These are phyloP conservation scores for Rhododendron williamsianum DNA, from an alignment of 148 eudicot genomes.

Conservation along the genomic window DNA sequence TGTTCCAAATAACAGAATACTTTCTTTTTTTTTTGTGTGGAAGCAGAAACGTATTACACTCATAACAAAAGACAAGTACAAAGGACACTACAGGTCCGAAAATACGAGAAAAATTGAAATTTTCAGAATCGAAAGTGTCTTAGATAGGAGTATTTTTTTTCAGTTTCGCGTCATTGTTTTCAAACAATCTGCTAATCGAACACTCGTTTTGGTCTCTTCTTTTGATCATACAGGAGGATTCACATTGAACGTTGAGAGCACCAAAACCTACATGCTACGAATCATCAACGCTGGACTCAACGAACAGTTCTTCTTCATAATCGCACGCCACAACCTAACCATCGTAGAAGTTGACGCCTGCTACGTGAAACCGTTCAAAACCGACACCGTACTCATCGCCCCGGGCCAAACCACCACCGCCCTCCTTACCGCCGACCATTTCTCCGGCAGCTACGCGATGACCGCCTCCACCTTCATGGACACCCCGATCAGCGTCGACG, in stretches of 20 bases:
- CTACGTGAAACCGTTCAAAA: conserved; percentile 23
- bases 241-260: conserved; percentile 5
- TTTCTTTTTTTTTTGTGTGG: no score
- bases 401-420: conserved; percentile 28
- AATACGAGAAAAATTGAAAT: no score
- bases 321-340: conserved; percentile 23
- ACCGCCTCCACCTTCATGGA: conserved; percentile 27
- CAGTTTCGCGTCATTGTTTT: no score
- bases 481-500: conserved; percentile 17
- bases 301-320: conserved; percentile 29
- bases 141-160: no score
- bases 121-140: no score
- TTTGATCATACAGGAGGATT: conserved; percentile 1
- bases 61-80: no score
- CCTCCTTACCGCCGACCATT: not conserved
- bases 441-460: conserved; percentile 10
- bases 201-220: not conserved
- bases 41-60: no score
- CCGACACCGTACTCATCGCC: conserved; percentile 17
- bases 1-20: no score
- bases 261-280: conserved; percentile 22
- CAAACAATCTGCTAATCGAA: not conserved
- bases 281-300: conserved; percentile 30
- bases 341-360: conserved; percentile 27
- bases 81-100: no score